Percentiles rank a stretch among this genome's conserved stretches.
Conservation (phyloP, 108 stramenopile species). For the Epithemia pelagica region DNA sequence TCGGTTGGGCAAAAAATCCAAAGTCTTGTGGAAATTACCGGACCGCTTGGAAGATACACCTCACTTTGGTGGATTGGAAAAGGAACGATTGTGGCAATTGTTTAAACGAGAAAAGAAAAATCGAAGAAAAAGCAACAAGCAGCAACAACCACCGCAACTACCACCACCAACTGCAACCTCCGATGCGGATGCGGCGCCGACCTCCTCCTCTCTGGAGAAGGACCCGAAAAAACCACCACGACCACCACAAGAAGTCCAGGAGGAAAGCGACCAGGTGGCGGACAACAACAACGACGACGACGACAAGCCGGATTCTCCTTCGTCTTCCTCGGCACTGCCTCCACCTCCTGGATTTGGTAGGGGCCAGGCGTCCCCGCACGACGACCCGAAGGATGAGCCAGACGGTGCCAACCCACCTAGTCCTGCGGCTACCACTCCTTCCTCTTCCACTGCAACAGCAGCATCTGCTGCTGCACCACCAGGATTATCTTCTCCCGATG, state of each 20-base stretch:
- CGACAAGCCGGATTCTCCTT: neutral
- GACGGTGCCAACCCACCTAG: too few relatives aligned
- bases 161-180: too few relatives aligned
- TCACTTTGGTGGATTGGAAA: conserved; percentile 69
- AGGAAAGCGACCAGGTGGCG: neutral
- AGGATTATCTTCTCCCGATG: too few relatives aligned
- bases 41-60: conserved; percentile 18
- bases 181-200: neutral
- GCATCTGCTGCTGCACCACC: neutral
- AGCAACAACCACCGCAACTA: neutral
- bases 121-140: conserved; percentile 21
- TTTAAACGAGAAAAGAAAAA: conserved; percentile 74
- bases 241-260: neutral
- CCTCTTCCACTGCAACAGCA: neutral
- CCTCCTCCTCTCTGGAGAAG: neutral
- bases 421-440: neutral
- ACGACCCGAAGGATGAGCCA: too few relatives aligned
- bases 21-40: conserved; percentile 72
- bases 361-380: neutral
- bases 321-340: neutral
- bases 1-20: conserved; percentile 50
- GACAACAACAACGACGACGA: neutral
- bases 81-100: conserved; percentile 62
- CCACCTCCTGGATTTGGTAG: neutral
- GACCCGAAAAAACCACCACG: neutral